Evolutionary conservation across 345 rosid genomes (phyloP), one percentile per base, ranked within the genome.

Genomic region (Euphorbia tirucalli): DNA sequence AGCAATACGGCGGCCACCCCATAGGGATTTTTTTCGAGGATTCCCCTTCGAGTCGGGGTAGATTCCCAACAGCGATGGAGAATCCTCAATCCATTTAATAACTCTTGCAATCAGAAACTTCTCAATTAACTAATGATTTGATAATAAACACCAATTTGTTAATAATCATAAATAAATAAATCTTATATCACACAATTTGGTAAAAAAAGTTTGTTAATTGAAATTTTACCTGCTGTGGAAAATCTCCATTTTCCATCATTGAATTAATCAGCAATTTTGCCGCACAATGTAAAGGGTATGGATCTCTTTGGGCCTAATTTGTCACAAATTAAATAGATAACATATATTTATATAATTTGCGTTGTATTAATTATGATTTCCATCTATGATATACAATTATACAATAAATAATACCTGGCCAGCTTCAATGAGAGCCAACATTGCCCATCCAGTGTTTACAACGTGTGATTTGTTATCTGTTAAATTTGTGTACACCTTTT

Each of bases 371-470:
- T 41, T 41, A 46, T 46, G 11, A 46, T 0, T 13, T 46, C 39
- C 39, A 35, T 16, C 16, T 3, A 46, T 46, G 0, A 46, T 41
- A 41, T 41, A 35, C 39, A 35, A 35, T n/a, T 35, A 57, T 57
- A 24, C 24, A 24, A 22, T 11, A 58, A 22, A 27, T 11, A 10
- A n/a, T 71, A 86, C 89, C 87, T 86, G 87, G 9, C 83, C 85
- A 71, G 83, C 85, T 50, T 76, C 85, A 61, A 83, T 80, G 46
- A 83, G 89, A n/a, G 87, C 80, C 75, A 83, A 49, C 84, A 81
- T 79, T 24, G 82, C 85, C 89, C 87, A 85, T 16, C 77, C 75
- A 46, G 87, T 85, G 63, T 78, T 83, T 25, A 81, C 87, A 4
- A 79, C 70, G 65, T 83, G 87, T 41, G 84, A 74, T 30, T 65